Evolutionary conservation across 163 green algal genomes (phyloP).

Genomic region (Volvox carteri): DNA sequence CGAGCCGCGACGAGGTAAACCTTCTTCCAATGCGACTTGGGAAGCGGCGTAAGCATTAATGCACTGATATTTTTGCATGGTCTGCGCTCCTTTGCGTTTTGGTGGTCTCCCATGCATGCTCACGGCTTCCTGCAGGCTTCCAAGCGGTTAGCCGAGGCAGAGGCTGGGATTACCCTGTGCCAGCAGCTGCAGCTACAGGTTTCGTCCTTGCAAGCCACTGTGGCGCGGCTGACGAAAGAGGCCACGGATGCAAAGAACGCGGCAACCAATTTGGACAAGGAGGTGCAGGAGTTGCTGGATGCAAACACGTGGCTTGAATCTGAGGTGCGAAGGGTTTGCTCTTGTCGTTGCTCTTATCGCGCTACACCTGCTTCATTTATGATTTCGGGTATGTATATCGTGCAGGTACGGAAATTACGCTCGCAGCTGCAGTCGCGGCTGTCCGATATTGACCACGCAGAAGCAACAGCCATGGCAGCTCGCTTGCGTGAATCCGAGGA

Average conservation of each 20-base stretch:
- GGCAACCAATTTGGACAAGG: not conserved
- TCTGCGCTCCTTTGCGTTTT: too few species aligned
- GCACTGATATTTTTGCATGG: not conserved
- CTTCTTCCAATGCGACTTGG: not conserved
- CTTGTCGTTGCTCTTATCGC: too few species aligned
- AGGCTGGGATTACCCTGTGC: not conserved
- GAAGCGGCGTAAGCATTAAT: not conserved
- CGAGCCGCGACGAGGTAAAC: conserved; percentile 20
- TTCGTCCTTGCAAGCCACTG: not conserved
- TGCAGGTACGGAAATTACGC: not conserved
- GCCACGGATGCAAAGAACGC: not conserved
- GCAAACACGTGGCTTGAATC: conserved; percentile 47
- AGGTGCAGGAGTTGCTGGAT: conserved; percentile 34
- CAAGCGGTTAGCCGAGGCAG: not conserved
- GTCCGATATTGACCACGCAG: not conserved
- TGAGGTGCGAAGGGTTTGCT: conserved; percentile 22
- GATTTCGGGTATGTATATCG: too few species aligned
- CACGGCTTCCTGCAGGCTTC: not conserved
- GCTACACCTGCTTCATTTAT: too few species aligned
- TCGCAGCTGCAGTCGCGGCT: not conserved
- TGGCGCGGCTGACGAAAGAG: conserved; percentile 28
- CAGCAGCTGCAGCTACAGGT: conserved; percentile 26
- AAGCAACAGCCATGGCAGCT: not conserved
- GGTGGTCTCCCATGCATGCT: not conserved
- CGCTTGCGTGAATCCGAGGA: conserved; percentile 25